These are phyloP conservation scores for Capsicum baccatum DNA, from an alignment of 257 asterid genomes.

Conservation along the genomic window DNA sequence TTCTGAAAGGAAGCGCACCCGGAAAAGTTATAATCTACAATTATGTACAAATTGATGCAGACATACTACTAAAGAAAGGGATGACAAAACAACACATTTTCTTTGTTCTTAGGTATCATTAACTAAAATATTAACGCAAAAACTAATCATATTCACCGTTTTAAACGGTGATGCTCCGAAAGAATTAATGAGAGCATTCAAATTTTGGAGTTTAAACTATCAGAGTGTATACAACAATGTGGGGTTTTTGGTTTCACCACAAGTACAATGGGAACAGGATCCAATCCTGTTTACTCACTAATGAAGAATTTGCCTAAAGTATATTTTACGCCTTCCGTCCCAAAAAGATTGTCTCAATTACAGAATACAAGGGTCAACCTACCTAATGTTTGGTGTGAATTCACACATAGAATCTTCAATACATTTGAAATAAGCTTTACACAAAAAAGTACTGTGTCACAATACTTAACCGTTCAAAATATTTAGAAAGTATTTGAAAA, in stretches of 20 bases:
- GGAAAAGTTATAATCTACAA: neutral
- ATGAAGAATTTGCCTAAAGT: neutral
- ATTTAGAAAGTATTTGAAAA: no score
- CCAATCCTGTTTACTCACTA: neutral
- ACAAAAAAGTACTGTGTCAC: no score
- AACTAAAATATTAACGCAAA: neutral
- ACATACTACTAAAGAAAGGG: neutral
- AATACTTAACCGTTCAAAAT: no score
- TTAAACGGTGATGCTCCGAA: neutral
- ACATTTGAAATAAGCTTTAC: no score
- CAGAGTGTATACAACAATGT: neutral
- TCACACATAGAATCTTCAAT: no score
- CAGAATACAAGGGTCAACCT: no score
- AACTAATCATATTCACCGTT: neutral
- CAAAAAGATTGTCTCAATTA: no score
- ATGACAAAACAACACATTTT: neutral
- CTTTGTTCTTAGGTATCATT: neutral
- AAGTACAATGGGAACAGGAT: neutral
- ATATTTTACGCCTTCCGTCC: neutral
- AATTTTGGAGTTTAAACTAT: neutral
- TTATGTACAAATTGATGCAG: neutral
- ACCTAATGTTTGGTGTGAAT: no score
- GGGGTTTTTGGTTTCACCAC: neutral
- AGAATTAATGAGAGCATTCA: neutral
- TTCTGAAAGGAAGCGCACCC: constrained; percentile 46